A percentile compares a stretch with the other conserved stretches of the same genome.
Evolutionary conservation across 2,329 filamentous ascomycete genomes (phyloP).

Genomic region (Hypoxylon sp.): DNA sequence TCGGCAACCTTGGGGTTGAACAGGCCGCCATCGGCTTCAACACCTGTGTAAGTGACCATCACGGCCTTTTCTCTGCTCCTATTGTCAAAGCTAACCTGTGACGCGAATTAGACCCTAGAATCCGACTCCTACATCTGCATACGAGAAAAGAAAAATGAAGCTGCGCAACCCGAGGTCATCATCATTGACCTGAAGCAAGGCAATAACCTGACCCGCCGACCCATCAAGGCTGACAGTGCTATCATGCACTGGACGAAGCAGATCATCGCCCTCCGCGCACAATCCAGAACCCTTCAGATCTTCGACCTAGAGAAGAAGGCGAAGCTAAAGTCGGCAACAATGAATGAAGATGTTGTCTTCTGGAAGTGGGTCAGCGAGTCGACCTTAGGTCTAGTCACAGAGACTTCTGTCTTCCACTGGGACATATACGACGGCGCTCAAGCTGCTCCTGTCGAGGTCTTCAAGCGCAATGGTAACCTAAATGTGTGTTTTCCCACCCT

Average conservation of each 20-base stretch:
- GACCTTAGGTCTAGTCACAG: constrained; percentile 88
- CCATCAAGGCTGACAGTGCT: constrained; percentile 99
- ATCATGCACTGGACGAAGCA: constrained; percentile 99
- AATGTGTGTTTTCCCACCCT: constrained; percentile 64
- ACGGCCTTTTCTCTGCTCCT: constrained; percentile 13
- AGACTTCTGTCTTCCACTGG: constrained; percentile 94
- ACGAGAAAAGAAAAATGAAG: constrained; percentile 88
- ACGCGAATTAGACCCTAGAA: constrained; percentile 81
- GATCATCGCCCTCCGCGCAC: constrained; percentile 95
- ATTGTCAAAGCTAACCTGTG: constrained; percentile 38
- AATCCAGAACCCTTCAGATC: constrained; percentile 93
- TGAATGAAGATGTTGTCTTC: constrained; percentile 97
- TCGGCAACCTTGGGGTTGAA: constrained; percentile 59
- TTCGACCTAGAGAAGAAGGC: constrained; percentile 93
- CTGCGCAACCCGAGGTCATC: constrained; percentile 89
- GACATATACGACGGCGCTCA: constrained; percentile 90
- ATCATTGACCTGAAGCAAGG: constrained; percentile 98
- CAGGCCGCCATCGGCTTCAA: constrained; percentile 77
- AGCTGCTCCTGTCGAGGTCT: constrained; percentile 84
- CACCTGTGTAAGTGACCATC: constrained; percentile 72
- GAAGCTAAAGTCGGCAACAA: constrained; percentile 95
- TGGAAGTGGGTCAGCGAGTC: constrained; percentile 99
- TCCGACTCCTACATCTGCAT: constrained; percentile 97
- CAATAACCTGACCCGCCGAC: constrained; percentile 92
- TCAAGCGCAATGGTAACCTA: constrained; percentile 92